Evolutionary conservation across 2,329 filamentous ascomycete species (phyloP), one percentile per base, ranked within the genome.

Genomic region (Hypoxylon sp.): DNA sequence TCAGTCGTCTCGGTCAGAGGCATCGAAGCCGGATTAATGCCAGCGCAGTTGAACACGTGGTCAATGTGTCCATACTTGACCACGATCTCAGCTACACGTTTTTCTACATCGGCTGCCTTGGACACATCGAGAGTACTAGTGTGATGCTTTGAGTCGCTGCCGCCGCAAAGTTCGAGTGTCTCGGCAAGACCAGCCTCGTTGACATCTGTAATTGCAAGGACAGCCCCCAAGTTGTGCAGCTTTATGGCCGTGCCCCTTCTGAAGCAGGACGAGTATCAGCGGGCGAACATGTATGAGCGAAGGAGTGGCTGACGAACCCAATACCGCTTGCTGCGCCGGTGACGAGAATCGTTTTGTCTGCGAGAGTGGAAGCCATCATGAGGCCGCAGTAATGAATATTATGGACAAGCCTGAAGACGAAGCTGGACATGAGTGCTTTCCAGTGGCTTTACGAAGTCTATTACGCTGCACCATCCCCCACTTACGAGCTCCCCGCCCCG

Each of bases 21-120:
- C 24, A 81, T 76, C 1, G 75, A 73, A 0, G 81, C 84, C 1
- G 84, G 83, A 67, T 86, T 86, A n/a, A 85, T 76, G 35, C 83
- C 83, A 6, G 80, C 77, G 60, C 83, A 83, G 69, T 80, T 81
- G 72, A 82, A 82, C 3, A 82, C 75, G 53, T 79, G 75, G 71
- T 81, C 74, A 10, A 82, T 72, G 7, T 68, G 69, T 6, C 75
- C 73, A 35, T 79, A 70, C 1, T 57, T 67, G 24, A 39, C 53
- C 24, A 71, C 70, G n/a, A 71, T 31, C 39, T 68, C 63, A 3
- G 37, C 57, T 13, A 73, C 59, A n/a, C 65, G 17, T 54, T 56
- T 15, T 19, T 64, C 70, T 13, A 72, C 72, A 31, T 65, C 63
- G 29, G 42, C 42, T 15, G 65, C 46, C 5, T 66, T 62, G 6